Conservation (phyloP, 768 basidiomycete species). For the Amanita thiersii region DNA sequence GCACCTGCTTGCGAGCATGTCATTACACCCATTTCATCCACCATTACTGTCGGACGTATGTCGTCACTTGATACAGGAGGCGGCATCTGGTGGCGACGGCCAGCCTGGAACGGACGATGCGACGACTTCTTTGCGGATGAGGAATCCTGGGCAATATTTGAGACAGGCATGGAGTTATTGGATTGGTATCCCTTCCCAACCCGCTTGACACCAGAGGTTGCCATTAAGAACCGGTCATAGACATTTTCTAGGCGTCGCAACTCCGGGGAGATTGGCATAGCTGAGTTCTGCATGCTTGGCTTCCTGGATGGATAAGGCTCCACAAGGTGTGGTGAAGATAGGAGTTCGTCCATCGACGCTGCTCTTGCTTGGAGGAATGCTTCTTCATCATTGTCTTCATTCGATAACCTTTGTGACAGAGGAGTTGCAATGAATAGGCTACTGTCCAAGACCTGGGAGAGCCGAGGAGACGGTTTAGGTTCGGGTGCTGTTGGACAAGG, state of each 20-base stretch:
- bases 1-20: constrained; percentile 23
- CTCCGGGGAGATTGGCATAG: constrained; percentile 45
- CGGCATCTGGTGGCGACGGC: constrained; percentile 48
- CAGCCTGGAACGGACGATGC: constrained; percentile 36
- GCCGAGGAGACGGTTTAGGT: constrained; percentile 38
- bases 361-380: constrained; percentile 19
- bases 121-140: constrained; percentile 17
- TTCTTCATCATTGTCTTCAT: constrained; percentile 14
- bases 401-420: constrained; percentile 30
- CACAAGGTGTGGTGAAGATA: constrained; percentile 53
- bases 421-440: constrained; percentile 59
- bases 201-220: constrained; percentile 72
- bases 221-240: constrained; percentile 80
- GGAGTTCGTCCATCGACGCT: constrained; percentile 44
- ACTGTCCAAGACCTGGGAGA: constrained; percentile 63
- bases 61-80: constrained; percentile 69
- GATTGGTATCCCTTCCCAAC: constrained; percentile 79
- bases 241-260: constrained; percentile 61
- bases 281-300: constrained; percentile 23
- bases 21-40: constrained; percentile 62
- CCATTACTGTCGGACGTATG: constrained; percentile 31
- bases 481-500: constrained; percentile 22
- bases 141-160: constrained; percentile 18
- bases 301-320: constrained; percentile 54
- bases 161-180: constrained; percentile 40